Percentiles rank a stretch among this genome's conserved stretches.
Conservation (phyloP, 2,329 filamentous ascomycete species). For the Pezicula neosporulosa region DNA sequence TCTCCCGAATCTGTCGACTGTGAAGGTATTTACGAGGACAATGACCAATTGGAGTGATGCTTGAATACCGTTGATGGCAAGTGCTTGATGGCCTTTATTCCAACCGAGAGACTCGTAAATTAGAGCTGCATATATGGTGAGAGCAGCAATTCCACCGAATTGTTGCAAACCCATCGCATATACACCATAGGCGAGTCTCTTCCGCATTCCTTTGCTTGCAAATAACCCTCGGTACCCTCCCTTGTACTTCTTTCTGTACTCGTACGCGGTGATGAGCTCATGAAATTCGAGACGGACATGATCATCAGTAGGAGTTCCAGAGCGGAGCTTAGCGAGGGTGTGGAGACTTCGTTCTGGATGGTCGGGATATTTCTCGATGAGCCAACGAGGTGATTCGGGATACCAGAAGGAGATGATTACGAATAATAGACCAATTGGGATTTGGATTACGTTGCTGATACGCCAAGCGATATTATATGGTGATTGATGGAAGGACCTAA, state of each 20-base stretch:
- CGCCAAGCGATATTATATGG: slow-evolving; percentile 41
- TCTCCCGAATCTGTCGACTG: slow-evolving; percentile 33
- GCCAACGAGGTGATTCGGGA: slow-evolving; percentile 31
- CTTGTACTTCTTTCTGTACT: slow-evolving; percentile 29
- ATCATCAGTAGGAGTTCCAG: slow-evolving; percentile 25
- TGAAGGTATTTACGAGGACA: slow-evolving; percentile 36
- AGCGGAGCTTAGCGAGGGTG: slow-evolving; percentile 29
- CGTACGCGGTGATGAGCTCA: slow-evolving; percentile 31
- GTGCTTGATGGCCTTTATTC: slow-evolving; percentile 30
- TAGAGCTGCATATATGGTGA: slow-evolving; percentile 35
- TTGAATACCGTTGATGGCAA: slow-evolving; percentile 36
- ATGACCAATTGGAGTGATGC: slow-evolving; percentile 34
- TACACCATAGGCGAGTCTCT: slow-evolving; percentile 33
- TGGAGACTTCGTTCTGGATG: slow-evolving; percentile 27
- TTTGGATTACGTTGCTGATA: slow-evolving; percentile 37
- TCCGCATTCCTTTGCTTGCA: slow-evolving; percentile 29
- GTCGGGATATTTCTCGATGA: slow-evolving; percentile 33
- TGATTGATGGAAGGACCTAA: slow-evolving; percentile 30
- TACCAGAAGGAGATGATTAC: slow-evolving; percentile 35
- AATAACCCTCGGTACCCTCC: slow-evolving; percentile 31
- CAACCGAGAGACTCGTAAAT: slow-evolving; percentile 37
- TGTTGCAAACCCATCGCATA: slow-evolving; percentile 31
- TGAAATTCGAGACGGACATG: slow-evolving; percentile 32
- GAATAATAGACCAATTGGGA: slow-evolving; percentile 35
- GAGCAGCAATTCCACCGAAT: slow-evolving; percentile 28